Evolutionary conservation across 306 rosid species (phyloP), one percentile per base, ranked within the genome.

Genomic region (Purshia tridentata): DNA sequence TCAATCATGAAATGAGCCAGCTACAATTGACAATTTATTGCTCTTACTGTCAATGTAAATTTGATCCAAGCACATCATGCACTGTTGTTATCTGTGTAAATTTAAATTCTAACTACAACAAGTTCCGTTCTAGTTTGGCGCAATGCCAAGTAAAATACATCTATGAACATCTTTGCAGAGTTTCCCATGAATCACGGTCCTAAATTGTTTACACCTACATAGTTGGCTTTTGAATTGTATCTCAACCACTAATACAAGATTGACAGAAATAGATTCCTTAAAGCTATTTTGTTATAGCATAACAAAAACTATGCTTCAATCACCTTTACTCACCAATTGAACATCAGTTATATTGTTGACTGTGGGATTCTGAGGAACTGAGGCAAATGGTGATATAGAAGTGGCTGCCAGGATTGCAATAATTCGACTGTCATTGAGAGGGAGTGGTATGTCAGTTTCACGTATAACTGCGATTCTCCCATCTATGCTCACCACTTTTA

Each of bases 351-450:
- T 82, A 35, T 72, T 80, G 64, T 76, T 80, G 67, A 53, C 72
- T 23, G 77, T 77, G 14, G 72, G 39, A 65, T 82, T 84, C 70
- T 63, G 81, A 81, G 77, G 74, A 79, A 71, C 69, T 8, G 82
- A 77, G 49, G 84, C 65, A 14, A 68, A 15, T 14, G 83, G 88
- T 19, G 88, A 56, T 20, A 4, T 44, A 23, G 83, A 75, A 41
- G 83, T 76, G 48, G 72, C 85, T 12, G 85, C 85, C 14, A 90
- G 76, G 65, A 85, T 41, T 42, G 88, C 48, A 45, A 87, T 61
- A 70, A 86, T 45, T 29, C 61, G 81, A 61, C 84, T 45, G 46
- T 68, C 70, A 9, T 76, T 80, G 60, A 64, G 46, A 35, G 68
- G 73, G 56, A 61, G n/a, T 29, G 78, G 59, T 41, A 13, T 35